phyloP scores from a whole-genome alignment of 306 rosid genomes.

The Fragaria iinumae region DNA sequence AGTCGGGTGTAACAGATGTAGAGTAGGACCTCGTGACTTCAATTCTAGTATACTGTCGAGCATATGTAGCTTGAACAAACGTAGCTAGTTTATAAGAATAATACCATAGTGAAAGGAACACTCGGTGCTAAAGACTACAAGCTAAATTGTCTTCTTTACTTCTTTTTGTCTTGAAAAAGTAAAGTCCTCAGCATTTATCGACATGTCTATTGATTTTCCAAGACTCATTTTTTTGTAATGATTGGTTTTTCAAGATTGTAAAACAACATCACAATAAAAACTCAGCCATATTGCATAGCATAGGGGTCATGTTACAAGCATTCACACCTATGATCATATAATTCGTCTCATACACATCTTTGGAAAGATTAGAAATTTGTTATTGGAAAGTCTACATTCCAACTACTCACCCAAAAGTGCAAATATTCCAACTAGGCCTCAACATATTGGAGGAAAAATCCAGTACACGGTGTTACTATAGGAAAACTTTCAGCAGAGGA shows the following conservation, averaged over 20 bases:
- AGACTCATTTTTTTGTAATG: no score
- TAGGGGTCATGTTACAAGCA: neutral
- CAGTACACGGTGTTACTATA: neutral
- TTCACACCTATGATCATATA: neutral
- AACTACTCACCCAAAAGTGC: neutral
- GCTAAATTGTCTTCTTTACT: no score
- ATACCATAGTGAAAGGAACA: neutral
- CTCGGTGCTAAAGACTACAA: no score
- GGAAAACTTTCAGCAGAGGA: neutral
- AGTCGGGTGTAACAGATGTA: no score
- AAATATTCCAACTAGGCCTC: neutral
- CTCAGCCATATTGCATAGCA: neutral
- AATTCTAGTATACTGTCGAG: no score
- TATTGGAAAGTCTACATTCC: neutral
- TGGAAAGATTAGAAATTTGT: neutral
- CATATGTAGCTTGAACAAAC: neutral
- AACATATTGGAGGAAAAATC: neutral
- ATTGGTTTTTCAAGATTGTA: neutral
- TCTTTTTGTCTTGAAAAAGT: neutral
- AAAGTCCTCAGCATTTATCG: neutral
- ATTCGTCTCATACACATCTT: neutral
- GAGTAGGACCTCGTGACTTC: no score
- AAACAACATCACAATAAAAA: neutral
- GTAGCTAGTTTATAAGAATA: neutral
- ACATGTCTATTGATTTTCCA: neutral